Percentiles rank a stretch among this genome's conserved stretches.
phyloP scores from a whole-genome alignment of 2,329 filamentous ascomycete species.

The Aspergillus sp. region DNA sequence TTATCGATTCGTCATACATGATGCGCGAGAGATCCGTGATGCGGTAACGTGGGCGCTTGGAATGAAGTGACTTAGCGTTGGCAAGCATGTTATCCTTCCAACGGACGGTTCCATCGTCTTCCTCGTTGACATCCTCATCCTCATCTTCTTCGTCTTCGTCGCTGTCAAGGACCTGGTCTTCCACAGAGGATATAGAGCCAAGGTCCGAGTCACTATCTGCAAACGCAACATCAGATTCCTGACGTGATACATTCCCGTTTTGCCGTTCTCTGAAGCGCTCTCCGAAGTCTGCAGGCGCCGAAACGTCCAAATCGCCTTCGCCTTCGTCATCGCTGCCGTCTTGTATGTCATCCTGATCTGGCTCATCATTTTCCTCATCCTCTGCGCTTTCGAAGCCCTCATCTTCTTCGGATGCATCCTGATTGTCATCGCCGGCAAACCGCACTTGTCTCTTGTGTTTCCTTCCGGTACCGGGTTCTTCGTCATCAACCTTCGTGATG shows the following conservation, averaged over 20 bases:
- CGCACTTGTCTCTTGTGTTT: constrained; percentile 54
- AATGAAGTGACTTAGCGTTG: constrained; percentile 71
- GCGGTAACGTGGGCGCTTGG: constrained; percentile 69
- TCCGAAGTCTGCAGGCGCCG: constrained; percentile 45
- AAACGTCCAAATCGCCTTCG: constrained; percentile 37
- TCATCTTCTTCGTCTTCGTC: constrained; percentile 49
- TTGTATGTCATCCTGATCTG: constrained; percentile 47
- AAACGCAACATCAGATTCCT: constrained; percentile 76
- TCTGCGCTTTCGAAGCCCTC: constrained; percentile 52
- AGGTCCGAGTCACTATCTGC: constrained; percentile 97
- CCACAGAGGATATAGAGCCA: constrained; percentile 73
- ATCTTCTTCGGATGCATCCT: constrained; percentile 59
- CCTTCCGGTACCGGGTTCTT: constrained; percentile 59
- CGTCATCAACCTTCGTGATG: constrained; percentile 56
- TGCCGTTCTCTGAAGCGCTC: constrained; percentile 44
- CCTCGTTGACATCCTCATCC: constrained; percentile 35
- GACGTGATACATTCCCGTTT: constrained; percentile 56
- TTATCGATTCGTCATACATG: constrained; percentile 82
- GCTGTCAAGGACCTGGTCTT: constrained; percentile 56
- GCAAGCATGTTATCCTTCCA: constrained; percentile 90
- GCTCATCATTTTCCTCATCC: constrained; percentile 53
- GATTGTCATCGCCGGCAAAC: constrained; percentile 51
- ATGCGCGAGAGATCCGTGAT: constrained; percentile 79
- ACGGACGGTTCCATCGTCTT: constrained; percentile 68
- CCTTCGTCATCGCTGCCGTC: constrained; percentile 38